Evolutionary conservation across 257 asterid genomes (phyloP).

Genomic region (Solanum appendiculatum): DNA sequence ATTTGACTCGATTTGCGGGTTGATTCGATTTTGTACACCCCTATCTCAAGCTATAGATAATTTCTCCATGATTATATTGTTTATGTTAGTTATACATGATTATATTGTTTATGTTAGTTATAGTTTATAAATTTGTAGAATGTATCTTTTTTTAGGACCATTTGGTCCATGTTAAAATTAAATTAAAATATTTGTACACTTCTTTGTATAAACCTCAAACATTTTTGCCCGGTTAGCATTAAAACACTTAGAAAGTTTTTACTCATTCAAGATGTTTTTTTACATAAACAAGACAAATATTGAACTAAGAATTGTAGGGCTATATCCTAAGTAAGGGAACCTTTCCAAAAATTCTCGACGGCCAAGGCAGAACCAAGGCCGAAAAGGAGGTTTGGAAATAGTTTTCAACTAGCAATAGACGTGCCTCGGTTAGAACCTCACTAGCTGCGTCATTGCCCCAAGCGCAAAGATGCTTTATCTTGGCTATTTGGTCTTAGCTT

Average conservation of each 20-base stretch:
- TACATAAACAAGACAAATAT: neutral
- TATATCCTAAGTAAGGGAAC: neutral
- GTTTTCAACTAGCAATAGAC: neutral
- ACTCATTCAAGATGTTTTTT: no score
- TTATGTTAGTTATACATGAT: neutral
- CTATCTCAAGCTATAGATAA: no score
- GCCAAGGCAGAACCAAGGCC: neutral
- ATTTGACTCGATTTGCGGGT: no score
- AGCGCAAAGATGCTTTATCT: neutral
- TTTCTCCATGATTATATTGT: neutral
- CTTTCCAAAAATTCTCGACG: neutral
- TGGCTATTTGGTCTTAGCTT: neutral
- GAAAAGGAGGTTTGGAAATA: neutral
- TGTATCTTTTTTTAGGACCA: neutral
- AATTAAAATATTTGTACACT: neutral
- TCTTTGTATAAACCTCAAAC: neutral
- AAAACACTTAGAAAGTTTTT: accelerated
- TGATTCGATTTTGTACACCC: no score
- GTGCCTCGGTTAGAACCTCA: neutral
- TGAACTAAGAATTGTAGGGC: neutral
- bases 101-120: no score
- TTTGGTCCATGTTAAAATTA: neutral
- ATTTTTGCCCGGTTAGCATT: neutral
- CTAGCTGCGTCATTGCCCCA: neutral
- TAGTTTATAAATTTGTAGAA: neutral